Evolutionary conservation across 345 rosid genomes (phyloP), one percentile per base, ranked within the genome.

Genomic region (Kernera saxatilis): DNA sequence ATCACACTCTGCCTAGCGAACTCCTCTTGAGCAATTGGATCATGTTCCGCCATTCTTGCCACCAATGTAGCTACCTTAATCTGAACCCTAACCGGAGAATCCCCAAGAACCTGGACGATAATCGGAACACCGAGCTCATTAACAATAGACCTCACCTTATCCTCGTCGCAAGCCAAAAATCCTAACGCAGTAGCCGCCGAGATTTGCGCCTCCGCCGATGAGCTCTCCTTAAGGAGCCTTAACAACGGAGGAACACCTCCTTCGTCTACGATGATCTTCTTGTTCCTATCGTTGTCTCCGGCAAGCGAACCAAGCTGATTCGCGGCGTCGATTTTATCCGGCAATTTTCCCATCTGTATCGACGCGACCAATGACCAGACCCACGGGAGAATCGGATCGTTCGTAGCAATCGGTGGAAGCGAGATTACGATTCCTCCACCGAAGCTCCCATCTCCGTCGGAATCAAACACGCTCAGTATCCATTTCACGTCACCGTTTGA

Each of bases 361-460:
- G 87, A 70, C 0, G 93, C 88, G 3, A 87, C 81, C 48, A 79
- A 83, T 5, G 93, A 88, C 98, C 98, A 93, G 21, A 93, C 88
- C 96, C 91, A 93, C 3, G 97, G 84, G 10, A 93, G 79, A 45
- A 93, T 89, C 54, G 98, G 98, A 65, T 93, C 94, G 61, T 87
- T 93, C 30, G 91, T 85, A 0, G 94, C 96, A 23, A 91, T 87
- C 1, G 98, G 98, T 1, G 98, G 98, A 12, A 93, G 84, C 8
- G 91, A 64, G 48, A 86, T 78, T 35, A 67, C 83, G 13, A 87
- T 85, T 12, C 90, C 97, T 14, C 84, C 85, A 1, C 74, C 80
- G 13, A 74, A 72, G 35, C 77, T 71, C 18, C 83, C 81, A 14
- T 80, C 81, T 14, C 78, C 79, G 5, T 84, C 87, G 23, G 80